These are phyloP conservation scores for Pichia sp. DNA, from an alignment of 1,139 yeast species.

Conservation along the genomic window DNA sequence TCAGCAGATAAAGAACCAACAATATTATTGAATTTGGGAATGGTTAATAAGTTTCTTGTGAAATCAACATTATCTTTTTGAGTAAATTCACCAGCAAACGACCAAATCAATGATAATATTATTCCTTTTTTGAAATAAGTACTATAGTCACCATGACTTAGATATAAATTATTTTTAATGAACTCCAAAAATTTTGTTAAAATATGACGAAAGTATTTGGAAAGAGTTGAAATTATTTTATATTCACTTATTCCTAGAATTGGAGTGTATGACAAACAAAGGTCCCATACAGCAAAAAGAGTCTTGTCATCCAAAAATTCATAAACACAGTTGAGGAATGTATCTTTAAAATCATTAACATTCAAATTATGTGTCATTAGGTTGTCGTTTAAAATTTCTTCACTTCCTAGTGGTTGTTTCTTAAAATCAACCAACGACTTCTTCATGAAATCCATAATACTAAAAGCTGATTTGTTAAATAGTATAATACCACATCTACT, in stretches of 20 bases:
- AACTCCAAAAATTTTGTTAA: slow-evolving; percentile 30
- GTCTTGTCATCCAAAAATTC: slow-evolving; percentile 9
- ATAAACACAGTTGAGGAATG: neutral
- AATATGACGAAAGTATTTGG: slow-evolving; percentile 3
- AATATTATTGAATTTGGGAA: slow-evolving; percentile 23
- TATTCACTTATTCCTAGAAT: neutral
- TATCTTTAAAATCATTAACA: slow-evolving; percentile 11
- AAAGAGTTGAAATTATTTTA: slow-evolving; percentile 3
- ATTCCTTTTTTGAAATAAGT: slow-evolving; percentile 37
- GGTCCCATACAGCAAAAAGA: slow-evolving; percentile 18
- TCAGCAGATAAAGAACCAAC: neutral
- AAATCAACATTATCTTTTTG: slow-evolving; percentile 38
- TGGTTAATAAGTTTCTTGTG: slow-evolving; percentile 30
- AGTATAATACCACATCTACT: slow-evolving; percentile 91
- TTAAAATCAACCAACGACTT: slow-evolving; percentile 12
- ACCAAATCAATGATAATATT: slow-evolving; percentile 51
- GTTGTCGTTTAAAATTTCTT: slow-evolving; percentile 21
- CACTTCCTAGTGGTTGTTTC: slow-evolving; percentile 21
- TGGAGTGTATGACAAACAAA: slow-evolving; percentile 16
- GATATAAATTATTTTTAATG: slow-evolving; percentile 15
- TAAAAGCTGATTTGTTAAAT: slow-evolving; percentile 42
- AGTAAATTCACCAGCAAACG: slow-evolving; percentile 59
- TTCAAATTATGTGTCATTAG: slow-evolving; percentile 7
- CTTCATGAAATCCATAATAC: slow-evolving; percentile 26
- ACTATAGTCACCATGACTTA: slow-evolving; percentile 25